A percentile compares a stretch with the other conserved stretches of the same genome.
Evolutionary conservation across 345 rosid genomes (phyloP).

Genomic region (Populus ilicifolia): DNA sequence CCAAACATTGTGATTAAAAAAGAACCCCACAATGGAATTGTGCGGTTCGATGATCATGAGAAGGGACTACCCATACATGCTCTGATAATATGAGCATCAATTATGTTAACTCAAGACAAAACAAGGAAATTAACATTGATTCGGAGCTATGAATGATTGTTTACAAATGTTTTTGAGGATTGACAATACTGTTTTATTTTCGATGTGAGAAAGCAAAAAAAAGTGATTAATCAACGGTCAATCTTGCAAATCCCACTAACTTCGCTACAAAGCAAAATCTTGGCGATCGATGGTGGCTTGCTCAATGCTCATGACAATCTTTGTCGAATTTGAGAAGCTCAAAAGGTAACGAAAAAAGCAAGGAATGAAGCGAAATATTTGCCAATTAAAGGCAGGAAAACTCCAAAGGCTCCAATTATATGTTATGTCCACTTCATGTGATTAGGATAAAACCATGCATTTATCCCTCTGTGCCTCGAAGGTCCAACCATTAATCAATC

Average conservation of each 20-base stretch:
- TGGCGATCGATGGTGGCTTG: conserved; percentile 9
- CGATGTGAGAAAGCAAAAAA: no score
- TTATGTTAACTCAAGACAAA: no score
- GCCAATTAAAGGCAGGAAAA: conserved; percentile 1
- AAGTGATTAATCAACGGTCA: no score
- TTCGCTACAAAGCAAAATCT: conserved; percentile 24
- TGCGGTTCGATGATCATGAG: no score
- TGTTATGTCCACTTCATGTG: conserved; percentile 34
- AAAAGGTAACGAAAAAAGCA: neutral
- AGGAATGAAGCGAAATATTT: neutral
- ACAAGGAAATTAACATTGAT: no score
- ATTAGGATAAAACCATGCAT: conserved; percentile 21
- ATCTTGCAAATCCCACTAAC: conserved; percentile 16
- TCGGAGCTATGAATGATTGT: no score
- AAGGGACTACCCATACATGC: no score
- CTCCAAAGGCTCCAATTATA: conserved; percentile 23
- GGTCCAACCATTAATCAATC: neutral
- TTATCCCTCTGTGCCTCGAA: conserved; percentile 3
- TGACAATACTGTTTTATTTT: no score
- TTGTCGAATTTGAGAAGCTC: neutral
- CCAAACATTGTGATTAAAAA: no score
- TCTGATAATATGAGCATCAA: no score
- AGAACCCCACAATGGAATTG: no score
- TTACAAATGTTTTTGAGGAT: no score
- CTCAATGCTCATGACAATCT: neutral